These are phyloP conservation scores for Phytophthora tubulina DNA, from an alignment of 352 stramenopile species.

Conservation along the genomic window DNA sequence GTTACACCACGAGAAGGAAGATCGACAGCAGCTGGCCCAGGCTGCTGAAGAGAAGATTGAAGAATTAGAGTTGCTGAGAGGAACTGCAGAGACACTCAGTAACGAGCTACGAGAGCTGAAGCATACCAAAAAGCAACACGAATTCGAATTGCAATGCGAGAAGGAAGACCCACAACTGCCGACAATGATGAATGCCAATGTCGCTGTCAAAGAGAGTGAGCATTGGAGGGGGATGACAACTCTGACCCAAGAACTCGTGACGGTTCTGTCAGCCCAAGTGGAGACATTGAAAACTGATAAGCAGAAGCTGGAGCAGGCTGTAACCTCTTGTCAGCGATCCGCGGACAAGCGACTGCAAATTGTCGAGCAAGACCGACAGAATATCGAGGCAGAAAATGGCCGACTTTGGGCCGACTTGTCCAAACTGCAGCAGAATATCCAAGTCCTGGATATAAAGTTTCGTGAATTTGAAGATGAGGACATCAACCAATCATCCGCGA, in stretches of 20 bases:
- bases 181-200: background rate
- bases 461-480: constrained; percentile 14
- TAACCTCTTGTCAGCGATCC: constrained; percentile 30
- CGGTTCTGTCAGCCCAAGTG: constrained; percentile 23
- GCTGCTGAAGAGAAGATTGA: background rate
- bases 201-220: background rate
- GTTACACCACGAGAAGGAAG: background rate
- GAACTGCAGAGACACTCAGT: background rate
- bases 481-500: background rate
- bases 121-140: background rate
- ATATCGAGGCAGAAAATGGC: constrained; percentile 25
- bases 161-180: no score
- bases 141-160: background rate
- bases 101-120: no score
- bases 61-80: constrained; percentile 1
- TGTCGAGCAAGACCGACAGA: constrained; percentile 23
- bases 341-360: constrained; percentile 23
- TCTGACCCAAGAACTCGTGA: constrained; percentile 19
- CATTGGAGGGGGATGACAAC: constrained; percentile 17
- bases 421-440: constrained; percentile 12
- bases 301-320: constrained; percentile 26
- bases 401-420: constrained; percentile 25
- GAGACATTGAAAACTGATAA: constrained; percentile 23
- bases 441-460: constrained; percentile 16
- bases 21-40: background rate